Evolutionary conservation across 2,329 filamentous ascomycete species (phyloP).

Genomic region (Diaporthe humulicola): DNA sequence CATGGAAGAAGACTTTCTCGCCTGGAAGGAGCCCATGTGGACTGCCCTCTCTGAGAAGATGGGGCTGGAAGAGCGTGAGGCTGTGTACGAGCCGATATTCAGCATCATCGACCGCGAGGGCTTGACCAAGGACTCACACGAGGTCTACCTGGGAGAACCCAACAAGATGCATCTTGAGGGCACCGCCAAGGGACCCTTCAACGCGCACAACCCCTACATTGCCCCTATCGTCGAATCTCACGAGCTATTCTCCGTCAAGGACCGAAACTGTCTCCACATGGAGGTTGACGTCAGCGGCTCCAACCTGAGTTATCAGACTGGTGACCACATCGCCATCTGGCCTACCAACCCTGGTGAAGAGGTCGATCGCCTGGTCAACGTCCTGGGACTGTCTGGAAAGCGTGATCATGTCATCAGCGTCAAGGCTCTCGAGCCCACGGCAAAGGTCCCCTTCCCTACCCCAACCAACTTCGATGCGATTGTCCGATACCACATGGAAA

Average conservation of each 20-base stretch:
- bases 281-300: conserved; percentile 93
- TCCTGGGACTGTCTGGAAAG: conserved; percentile 83
- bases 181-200: conserved; percentile 87
- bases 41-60: conserved; percentile 84
- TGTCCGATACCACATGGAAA: conserved; percentile 95
- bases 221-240: conserved; percentile 92
- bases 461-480: conserved; percentile 97
- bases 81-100: conserved; percentile 94
- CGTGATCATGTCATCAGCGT: conserved; percentile 86
- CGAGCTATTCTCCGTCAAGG: conserved; percentile 90
- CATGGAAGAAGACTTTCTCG: conserved; percentile 99
- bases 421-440: conserved; percentile 92
- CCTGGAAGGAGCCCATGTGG: conserved; percentile 99
- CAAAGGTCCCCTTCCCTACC: conserved; percentile 97
- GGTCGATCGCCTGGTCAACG: conserved; percentile 88
- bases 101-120: conserved; percentile 82
- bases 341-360: conserved; percentile 94
- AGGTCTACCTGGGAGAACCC: conserved; percentile 95
- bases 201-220: conserved; percentile 96
- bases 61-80: conserved; percentile 93
- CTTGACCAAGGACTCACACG: conserved; percentile 79
- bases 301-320: conserved; percentile 93
- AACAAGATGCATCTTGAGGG: conserved; percentile 96
- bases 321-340: conserved; percentile 98
- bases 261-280: conserved; percentile 95